Conservation (phyloP, 106 monocot genomes). For the Chionographis japonica region DNA sequence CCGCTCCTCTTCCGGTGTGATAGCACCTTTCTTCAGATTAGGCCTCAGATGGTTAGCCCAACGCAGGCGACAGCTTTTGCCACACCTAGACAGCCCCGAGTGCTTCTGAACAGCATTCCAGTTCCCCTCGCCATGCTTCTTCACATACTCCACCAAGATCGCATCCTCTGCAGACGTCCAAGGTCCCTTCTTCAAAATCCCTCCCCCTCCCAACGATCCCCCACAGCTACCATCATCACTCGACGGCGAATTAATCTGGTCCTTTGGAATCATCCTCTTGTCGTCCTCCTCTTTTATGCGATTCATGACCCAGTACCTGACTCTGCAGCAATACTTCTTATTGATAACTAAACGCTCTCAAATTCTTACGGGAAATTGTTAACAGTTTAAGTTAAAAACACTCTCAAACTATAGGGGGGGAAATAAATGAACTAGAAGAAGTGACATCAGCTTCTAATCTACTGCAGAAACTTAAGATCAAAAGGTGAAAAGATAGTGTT, state of each 20-base stretch:
- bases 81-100: constrained; percentile 57
- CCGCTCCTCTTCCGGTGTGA: constrained; percentile 52
- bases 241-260: constrained; percentile 23
- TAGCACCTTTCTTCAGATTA: constrained; percentile 62
- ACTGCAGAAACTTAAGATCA: too few species aligned
- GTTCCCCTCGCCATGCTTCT: constrained; percentile 72
- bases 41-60: constrained; percentile 88
- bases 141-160: constrained; percentile 59
- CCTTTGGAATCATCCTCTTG: constrained; percentile 7
- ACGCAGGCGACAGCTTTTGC: constrained; percentile 76
- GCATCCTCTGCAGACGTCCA: constrained; percentile 80
- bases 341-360: not conserved
- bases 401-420: too few species aligned
- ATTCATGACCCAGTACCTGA: constrained; percentile 27
- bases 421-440: too few species aligned
- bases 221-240: constrained; percentile 29
- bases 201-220: constrained; percentile 20
- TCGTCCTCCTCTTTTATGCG: constrained; percentile 13
- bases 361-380: too few species aligned
- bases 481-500: too few species aligned
- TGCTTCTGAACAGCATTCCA: constrained; percentile 79
- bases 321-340: not conserved
- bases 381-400: too few species aligned
- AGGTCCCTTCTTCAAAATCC: constrained; percentile 67
- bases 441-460: too few species aligned